Conservation (phyloP, 495 filamentous ascomycete species). For the Tuber aestivum region DNA sequence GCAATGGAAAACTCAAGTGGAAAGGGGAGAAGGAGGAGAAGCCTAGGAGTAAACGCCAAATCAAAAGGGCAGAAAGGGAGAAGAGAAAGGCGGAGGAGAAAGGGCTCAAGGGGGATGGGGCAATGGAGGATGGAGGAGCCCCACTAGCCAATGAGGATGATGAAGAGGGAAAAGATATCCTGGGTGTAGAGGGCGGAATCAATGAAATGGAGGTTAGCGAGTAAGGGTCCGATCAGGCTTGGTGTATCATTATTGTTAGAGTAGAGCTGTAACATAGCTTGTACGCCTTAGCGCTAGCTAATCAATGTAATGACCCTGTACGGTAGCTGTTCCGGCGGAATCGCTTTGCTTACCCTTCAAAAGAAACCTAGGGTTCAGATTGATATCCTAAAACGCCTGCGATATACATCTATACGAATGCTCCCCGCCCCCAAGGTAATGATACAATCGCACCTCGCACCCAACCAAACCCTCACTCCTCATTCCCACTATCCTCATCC, state of each 20-base stretch:
- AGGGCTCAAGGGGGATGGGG: neutral
- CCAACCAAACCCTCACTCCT: neutral
- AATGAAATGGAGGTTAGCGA: slow-evolving; percentile 27
- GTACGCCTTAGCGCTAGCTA: neutral
- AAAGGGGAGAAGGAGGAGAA: slow-evolving; percentile 50
- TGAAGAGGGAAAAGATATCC: neutral
- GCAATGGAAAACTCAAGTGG: slow-evolving; percentile 52
- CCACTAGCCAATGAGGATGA: neutral
- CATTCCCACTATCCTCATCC: slow-evolving; percentile 28
- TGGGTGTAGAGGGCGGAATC: neutral
- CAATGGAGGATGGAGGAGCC: slow-evolving; percentile 8
- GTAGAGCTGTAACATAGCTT: slow-evolving; percentile 6
- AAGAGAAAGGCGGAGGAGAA: slow-evolving; percentile 27
- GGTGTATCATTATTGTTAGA: neutral
- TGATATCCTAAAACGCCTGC: neutral
- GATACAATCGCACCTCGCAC: neutral
- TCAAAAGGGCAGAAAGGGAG: slow-evolving; percentile 29
- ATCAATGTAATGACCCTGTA: neutral
- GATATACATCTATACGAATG: neutral
- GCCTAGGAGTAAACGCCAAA: slow-evolving; percentile 30
- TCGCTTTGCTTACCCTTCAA: neutral
- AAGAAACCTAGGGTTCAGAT: neutral
- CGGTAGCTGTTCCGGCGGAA: neutral
- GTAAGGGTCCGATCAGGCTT: slow-evolving; percentile 7
- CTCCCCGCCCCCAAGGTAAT: neutral